phyloP scores from a whole-genome alignment of 805 yeast species.

The Blastobotrys terrestris region DNA sequence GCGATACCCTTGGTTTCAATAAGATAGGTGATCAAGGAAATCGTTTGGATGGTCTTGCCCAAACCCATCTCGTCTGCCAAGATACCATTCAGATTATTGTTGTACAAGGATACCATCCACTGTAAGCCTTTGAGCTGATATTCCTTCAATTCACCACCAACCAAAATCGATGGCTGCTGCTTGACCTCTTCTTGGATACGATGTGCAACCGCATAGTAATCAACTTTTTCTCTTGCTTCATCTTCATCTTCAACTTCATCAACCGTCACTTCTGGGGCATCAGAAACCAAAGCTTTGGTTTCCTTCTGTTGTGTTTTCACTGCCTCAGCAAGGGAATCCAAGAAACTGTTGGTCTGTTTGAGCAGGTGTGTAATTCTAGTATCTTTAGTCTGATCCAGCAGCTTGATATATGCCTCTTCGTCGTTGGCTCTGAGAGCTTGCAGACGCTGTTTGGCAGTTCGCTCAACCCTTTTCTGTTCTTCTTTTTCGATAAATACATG shows the following conservation, averaged over 20 bases:
- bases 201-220: conserved; percentile 92
- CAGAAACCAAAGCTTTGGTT: conserved; percentile 24
- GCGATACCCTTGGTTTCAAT: conserved; percentile 66
- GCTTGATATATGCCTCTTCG: conserved; percentile 93
- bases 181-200: conserved; percentile 72
- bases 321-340: conserved; percentile 85
- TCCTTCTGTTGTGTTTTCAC: conserved; percentile 84
- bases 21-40: conserved; percentile 78
- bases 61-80: conserved; percentile 98
- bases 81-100: conserved; percentile 91
- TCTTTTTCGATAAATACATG: conserved; percentile 82
- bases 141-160: conserved; percentile 90
- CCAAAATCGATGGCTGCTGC: conserved; percentile 72
- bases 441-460: conserved; percentile 94
- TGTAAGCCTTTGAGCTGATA: conserved; percentile 91
- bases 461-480: conserved; percentile 81
- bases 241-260: conserved; percentile 34
- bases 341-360: conserved; percentile 83
- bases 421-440: conserved; percentile 94
- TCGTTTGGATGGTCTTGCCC: conserved; percentile 94
- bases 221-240: conserved; percentile 59
- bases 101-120: conserved; percentile 96
- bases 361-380: conserved; percentile 94
- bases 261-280: conserved; percentile 13
- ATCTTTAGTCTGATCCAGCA: conserved; percentile 94